Evolutionary conservation across 1,139 yeast species (phyloP).

Genomic region (Sugiyamaella castrensis): DNA sequence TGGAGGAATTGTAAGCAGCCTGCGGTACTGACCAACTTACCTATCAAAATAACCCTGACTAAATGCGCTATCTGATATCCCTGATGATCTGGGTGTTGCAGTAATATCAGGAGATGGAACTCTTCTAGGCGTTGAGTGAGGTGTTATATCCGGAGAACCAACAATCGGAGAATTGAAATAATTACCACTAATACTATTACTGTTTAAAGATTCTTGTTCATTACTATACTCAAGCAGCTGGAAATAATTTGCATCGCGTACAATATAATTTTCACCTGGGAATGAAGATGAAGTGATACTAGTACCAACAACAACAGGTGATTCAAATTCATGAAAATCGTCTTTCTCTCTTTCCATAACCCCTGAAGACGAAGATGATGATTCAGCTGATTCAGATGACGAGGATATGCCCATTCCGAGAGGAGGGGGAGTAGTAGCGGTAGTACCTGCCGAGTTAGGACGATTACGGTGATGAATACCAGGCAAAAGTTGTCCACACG

Average conservation of each 20-base stretch:
- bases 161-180: conserved; percentile 1
- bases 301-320: neutral
- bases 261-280: neutral
- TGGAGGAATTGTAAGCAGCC: conserved; percentile 13
- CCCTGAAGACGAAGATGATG: neutral
- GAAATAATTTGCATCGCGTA: conserved; percentile 32
- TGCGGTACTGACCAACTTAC: conserved; percentile 8
- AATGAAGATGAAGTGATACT: neutral
- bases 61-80: conserved; percentile 19
- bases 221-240: conserved; percentile 26
- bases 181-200: neutral
- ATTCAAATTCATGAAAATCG: neutral
- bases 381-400: neutral
- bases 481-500: conserved; percentile 29
- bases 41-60: conserved; percentile 20
- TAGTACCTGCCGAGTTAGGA: neutral
- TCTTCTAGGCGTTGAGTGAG: neutral
- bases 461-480: neutral
- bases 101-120: conserved; percentile 2
- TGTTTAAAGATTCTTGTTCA: neutral
- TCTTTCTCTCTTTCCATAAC: neutral
- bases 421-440: neutral
- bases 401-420: neutral
- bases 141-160: conserved; percentile 3
- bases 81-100: conserved; percentile 3